These are phyloP conservation scores for Hyaloscypha hepaticicola DNA, from an alignment of 495 filamentous ascomycete genomes.

Conservation along the genomic window DNA sequence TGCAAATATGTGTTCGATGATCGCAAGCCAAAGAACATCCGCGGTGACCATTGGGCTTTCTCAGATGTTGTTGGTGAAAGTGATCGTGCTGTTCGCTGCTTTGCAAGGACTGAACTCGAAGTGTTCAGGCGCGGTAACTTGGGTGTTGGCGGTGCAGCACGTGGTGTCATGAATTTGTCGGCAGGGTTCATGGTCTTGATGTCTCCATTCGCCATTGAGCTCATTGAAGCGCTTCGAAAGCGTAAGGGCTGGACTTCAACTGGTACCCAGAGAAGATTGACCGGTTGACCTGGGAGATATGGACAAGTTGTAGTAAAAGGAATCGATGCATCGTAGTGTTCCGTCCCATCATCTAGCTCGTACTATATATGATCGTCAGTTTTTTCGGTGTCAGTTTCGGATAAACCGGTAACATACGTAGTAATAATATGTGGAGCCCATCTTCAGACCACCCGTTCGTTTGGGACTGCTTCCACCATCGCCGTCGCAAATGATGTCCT, in stretches of 20 bases:
- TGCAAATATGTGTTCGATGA: constrained; percentile 7
- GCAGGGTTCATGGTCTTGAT: constrained; percentile 75
- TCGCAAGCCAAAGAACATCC: constrained; percentile 26
- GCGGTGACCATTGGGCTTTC: constrained; percentile 28
- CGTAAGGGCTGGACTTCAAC: constrained; percentile 57
- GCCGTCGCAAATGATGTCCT: constrained; percentile 82
- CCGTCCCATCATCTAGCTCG: constrained; percentile 69
- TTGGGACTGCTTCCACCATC: constrained; percentile 52
- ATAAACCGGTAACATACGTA: constrained; percentile 59
- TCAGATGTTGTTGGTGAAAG: constrained; percentile 43
- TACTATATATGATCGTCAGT: constrained; percentile 54
- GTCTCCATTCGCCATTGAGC: constrained; percentile 46
- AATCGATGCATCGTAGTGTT: constrained; percentile 67
- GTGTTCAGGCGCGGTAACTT: constrained; percentile 51
- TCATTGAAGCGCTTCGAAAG: constrained; percentile 51
- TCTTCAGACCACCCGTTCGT: constrained; percentile 78
- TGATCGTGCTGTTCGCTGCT: constrained; percentile 46
- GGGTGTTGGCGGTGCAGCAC: constrained; percentile 49
- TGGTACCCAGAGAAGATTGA: constrained; percentile 82
- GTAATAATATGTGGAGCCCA: constrained; percentile 94
- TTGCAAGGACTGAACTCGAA: constrained; percentile 51
- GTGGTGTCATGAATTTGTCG: constrained; percentile 71
- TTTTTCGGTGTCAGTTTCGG: constrained; percentile 28
- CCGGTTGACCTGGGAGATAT: constrained; percentile 77
- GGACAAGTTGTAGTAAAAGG: constrained; percentile 79